Percentiles rank a stretch among this genome's conserved stretches.
phyloP scores from a whole-genome alignment of 768 basidiomycete genomes.

The Terana coerulea region DNA sequence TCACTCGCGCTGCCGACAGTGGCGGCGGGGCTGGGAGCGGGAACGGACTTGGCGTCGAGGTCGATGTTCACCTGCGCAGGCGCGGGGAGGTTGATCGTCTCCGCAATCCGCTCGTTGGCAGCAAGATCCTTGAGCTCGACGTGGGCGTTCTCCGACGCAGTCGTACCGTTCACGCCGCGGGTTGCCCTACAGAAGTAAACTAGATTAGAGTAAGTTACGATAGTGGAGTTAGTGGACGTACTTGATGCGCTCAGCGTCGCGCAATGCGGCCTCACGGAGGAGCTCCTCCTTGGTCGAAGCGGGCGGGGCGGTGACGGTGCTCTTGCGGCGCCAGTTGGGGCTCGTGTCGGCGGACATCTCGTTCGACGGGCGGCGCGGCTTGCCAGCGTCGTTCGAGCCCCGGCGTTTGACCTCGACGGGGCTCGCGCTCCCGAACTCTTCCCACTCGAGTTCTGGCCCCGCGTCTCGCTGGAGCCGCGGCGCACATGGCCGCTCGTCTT shows the following conservation, averaged over 20 bases:
- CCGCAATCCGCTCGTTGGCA: not conserved
- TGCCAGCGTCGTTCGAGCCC: conserved; percentile 2
- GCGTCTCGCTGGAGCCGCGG: not conserved
- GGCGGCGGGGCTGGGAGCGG: not conserved
- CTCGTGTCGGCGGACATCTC: not conserved
- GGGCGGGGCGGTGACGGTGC: not conserved
- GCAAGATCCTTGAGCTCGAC: conserved; percentile 2
- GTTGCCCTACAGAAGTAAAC: conserved; percentile 20
- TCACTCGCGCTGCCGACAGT: not conserved
- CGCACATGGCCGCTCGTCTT: no score
- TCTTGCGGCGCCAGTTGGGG: not conserved
- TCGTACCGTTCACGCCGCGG: conserved; percentile 18
- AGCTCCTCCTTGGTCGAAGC: conserved; percentile 14
- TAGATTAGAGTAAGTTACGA: no score
- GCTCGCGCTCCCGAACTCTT: not conserved
- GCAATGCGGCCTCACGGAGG: conserved; percentile 20
- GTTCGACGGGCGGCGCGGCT: conserved; percentile 3
- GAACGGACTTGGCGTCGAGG: not conserved
- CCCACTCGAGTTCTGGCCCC: not conserved
- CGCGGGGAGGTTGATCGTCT: conserved; percentile 1
- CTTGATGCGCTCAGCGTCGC: conserved; percentile 26
- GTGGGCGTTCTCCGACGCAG: conserved; percentile 8
- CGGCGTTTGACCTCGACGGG: not conserved
- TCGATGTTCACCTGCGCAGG: not conserved
- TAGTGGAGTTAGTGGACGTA: not conserved